Base-by-base conservation (phyloP, 495 filamentous ascomycete genomes). In the Letharia lupina region DNA sequence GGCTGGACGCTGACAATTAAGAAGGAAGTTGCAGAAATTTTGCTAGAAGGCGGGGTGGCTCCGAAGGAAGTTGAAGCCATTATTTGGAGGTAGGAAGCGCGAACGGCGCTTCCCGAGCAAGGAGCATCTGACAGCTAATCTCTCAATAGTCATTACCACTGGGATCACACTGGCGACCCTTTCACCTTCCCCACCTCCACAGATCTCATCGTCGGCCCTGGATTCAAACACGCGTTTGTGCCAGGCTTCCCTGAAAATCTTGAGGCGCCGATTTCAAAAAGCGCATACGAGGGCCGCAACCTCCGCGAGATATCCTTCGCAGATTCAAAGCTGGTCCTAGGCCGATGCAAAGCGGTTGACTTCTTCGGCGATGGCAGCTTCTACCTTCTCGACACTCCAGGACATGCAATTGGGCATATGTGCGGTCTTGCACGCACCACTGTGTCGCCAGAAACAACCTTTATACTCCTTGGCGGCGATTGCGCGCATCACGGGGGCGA, bases 301-400 rank as follows among this genome's bases (percentile, higher is more conserved):
- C 11, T 76, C 3, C 63, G 54, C 8, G 80, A 85, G 54, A 70
- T 84, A 3, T 72, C 75, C 65, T 83, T 85, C 44, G 39, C 64
- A 10, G 31, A 44, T 13, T 37, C 54, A 20, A 59, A 15, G 23
- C 37, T 60, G 64, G 20, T 80, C 31, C 75, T 86, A 33, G 80
- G 81, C 44, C 62, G 73, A 20, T 79, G 83, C 69, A 58, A 65
- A 18, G 86, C 84, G 0, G 67, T 81, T 33, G 86, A 89, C 67
- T 87, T 83, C 68, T 69, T 70, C 48, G 45, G 67, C 10, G 79
- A 81, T 47, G 78, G 79, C 4, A 77, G 31, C 70, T 75, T 68
- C 75, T 79, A 70, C 60, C 70, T 82, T 10, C 74, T 82, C 7
- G 69, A 76, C 40, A 72, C 69, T 9, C 79, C 79, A 0, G 79